These are phyloP conservation scores for Saturnispora zaruensis DNA, from an alignment of 805 yeast species.

Conservation along the genomic window DNA sequence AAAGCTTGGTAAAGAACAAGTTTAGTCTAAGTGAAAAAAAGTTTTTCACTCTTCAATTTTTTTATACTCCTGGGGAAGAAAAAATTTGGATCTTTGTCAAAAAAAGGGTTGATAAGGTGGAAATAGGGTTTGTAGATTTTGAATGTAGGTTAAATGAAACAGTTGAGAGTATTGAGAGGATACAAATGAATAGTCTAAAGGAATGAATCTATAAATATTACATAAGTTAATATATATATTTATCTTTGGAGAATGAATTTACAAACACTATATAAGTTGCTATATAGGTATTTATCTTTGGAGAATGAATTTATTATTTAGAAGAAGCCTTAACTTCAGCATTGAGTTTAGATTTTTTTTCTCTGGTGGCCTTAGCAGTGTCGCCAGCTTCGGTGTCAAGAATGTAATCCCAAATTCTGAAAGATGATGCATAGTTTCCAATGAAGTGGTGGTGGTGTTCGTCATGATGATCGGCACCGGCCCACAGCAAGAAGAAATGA, in stretches of 20 bases:
- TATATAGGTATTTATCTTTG: background rate
- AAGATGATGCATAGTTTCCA: slow-evolving; percentile 90
- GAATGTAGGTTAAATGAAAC: too few species aligned
- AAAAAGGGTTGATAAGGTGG: background rate
- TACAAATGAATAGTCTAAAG: background rate
- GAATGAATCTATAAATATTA: background rate
- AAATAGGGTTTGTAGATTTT: background rate
- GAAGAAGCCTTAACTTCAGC: slow-evolving; percentile 37
- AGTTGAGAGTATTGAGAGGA: background rate
- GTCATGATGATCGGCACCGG: slow-evolving; percentile 98
- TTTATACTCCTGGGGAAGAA: background rate
- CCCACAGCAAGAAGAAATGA: slow-evolving; percentile 92
- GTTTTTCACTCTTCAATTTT: background rate
- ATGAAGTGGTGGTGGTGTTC: slow-evolving; percentile 94
- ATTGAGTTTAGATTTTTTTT: slow-evolving; percentile 46
- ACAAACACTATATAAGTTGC: too few species aligned
- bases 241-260: background rate
- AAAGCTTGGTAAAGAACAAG: background rate
- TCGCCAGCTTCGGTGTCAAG: slow-evolving; percentile 88
- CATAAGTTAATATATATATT: background rate
- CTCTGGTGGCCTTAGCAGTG: slow-evolving; percentile 68
- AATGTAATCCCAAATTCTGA: slow-evolving; percentile 92
- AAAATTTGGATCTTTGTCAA: background rate
- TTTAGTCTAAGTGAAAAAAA: background rate
- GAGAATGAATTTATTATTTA: slow-evolving; percentile 2